These are phyloP conservation scores for Claviceps sp. DNA, from an alignment of 2,329 filamentous ascomycete species.

Conservation along the genomic window DNA sequence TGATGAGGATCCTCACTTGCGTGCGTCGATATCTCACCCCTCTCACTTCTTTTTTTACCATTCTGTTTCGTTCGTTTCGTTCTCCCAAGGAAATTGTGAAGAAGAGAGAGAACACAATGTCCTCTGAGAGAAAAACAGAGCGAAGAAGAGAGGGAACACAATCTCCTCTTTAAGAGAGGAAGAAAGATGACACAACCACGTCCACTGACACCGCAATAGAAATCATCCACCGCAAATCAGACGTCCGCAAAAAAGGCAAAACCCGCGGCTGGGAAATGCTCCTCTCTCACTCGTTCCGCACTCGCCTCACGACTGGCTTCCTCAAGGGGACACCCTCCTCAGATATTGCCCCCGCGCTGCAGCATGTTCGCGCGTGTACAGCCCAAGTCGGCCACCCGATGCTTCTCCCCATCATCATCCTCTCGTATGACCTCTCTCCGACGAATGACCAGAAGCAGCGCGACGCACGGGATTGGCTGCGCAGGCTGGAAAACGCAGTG, in stretches of 20 bases:
- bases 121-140: no score
- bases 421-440: constrained; percentile 42
- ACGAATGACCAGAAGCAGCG: constrained; percentile 49
- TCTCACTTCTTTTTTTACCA: neutral
- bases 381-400: constrained; percentile 42
- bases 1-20: constrained; percentile 42
- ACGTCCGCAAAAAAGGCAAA: constrained; percentile 49
- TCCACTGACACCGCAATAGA: constrained; percentile 21
- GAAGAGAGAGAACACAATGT: no score
- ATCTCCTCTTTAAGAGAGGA: no score
- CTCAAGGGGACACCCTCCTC: constrained; percentile 48
- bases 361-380: constrained; percentile 36
- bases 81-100: no score
- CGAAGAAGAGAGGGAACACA: no score
- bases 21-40: constrained; percentile 22
- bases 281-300: constrained; percentile 43
- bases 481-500: constrained; percentile 46
- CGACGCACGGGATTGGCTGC: constrained; percentile 48
- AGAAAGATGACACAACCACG: no score
- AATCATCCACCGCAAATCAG: constrained; percentile 52
- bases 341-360: constrained; percentile 35
- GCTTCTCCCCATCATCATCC: constrained; percentile 44
- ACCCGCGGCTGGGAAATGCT: constrained; percentile 53
- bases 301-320: constrained; percentile 44
- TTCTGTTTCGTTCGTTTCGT: neutral